Evolutionary conservation across 2,329 filamentous ascomycete genomes (phyloP).

Genomic region (Xylaria sp.): DNA sequence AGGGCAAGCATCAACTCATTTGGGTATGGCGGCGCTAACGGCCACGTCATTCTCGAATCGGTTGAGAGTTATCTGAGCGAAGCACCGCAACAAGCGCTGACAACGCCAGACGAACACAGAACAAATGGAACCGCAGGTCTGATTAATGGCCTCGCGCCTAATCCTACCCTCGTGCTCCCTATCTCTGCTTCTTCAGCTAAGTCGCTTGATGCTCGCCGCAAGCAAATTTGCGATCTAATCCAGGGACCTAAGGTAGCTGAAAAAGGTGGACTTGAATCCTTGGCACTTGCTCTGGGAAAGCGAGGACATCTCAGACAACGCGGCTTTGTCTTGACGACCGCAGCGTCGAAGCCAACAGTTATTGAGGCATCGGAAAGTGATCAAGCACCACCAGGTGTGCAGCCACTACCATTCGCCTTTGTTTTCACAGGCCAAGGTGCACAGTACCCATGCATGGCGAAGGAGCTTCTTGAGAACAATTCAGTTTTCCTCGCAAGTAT

Average conservation of each 20-base stretch:
- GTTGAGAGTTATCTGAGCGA: neutral
- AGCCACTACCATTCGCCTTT: constrained; percentile 30
- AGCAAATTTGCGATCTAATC: neutral
- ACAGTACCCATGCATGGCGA: constrained; percentile 49
- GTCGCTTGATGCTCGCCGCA: neutral
- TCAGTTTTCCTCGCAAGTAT: constrained; percentile 39
- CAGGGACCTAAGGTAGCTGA: neutral
- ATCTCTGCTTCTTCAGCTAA: constrained; percentile 8
- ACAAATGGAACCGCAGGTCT: neutral
- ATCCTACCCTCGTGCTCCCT: neutral
- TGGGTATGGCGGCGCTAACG: constrained; percentile 6
- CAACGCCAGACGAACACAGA: neutral
- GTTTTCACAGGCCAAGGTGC: constrained; percentile 49
- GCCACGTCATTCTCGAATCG: constrained; percentile 15
- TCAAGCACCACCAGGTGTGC: neutral
- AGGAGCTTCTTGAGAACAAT: constrained; percentile 42
- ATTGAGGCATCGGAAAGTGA: neutral
- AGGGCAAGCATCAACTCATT: constrained; percentile 1
- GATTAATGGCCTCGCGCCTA: neutral
- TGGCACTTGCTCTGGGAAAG: neutral
- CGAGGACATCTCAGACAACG: neutral
- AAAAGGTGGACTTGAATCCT: neutral
- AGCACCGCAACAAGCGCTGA: neutral
- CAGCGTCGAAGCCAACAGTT: neutral
- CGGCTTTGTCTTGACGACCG: neutral